A percentile compares a stretch with the other conserved stretches of the same genome.
These are phyloP conservation scores for Hericium erinaceus DNA, from an alignment of 768 basidiomycete genomes.

Conservation along the genomic window DNA sequence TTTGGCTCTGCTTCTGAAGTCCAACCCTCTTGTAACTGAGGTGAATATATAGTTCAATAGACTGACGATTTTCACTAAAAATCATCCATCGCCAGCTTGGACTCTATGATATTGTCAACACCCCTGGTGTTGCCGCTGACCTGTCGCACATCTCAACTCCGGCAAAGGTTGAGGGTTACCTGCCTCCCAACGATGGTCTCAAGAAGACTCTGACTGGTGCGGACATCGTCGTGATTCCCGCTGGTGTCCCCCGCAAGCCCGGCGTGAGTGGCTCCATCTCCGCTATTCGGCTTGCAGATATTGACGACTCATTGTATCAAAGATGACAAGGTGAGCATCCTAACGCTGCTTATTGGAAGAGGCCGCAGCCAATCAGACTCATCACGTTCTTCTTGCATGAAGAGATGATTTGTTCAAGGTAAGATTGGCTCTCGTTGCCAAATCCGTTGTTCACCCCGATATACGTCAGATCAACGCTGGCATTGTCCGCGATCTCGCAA, in stretches of 20 bases:
- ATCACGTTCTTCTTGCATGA: conserved; percentile 5
- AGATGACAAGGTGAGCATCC: conserved; percentile 42
- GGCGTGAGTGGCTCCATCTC: conserved; percentile 46
- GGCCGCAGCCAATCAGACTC: conserved; percentile 2
- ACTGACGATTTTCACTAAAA: not conserved
- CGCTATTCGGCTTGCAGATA: not conserved
- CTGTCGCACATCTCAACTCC: conserved; percentile 89
- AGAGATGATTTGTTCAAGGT: conserved; percentile 97
- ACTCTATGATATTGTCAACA: conserved; percentile 94
- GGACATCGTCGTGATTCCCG: conserved; percentile 89
- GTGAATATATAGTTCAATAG: conserved; percentile 25
- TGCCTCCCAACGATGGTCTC: conserved; percentile 72
- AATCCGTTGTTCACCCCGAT: conserved; percentile 3
- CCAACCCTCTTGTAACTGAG: conserved; percentile 72
- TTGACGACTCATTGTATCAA: conserved; percentile 4
- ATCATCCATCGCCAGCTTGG: conserved; percentile 43
- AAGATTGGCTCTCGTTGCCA: conserved; percentile 10
- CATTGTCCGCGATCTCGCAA: conserved; percentile 89
- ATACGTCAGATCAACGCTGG: conserved; percentile 83
- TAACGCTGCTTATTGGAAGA: not conserved
- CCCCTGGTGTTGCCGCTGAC: conserved; percentile 95
- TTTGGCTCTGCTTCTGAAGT: conserved; percentile 84
- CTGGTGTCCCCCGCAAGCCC: conserved; percentile 93
- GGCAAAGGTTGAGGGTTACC: conserved; percentile 75
- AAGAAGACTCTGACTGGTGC: conserved; percentile 79